phyloP scores from a whole-genome alignment of 345 rosid species.

The Citrus cavaleriei region DNA sequence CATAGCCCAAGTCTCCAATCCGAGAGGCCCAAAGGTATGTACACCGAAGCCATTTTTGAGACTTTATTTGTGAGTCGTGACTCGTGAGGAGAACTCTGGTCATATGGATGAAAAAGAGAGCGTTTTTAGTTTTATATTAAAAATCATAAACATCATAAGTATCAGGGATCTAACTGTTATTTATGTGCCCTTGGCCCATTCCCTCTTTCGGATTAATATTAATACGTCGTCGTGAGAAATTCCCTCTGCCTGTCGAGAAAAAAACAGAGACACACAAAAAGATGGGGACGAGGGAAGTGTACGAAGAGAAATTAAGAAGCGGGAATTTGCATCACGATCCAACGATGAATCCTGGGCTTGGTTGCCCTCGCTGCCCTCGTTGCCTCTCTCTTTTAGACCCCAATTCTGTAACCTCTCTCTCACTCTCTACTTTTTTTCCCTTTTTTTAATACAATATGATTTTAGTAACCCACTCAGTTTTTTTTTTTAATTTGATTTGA shows the following conservation, averaged over 20 bases:
- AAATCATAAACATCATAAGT: too few species aligned
- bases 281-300: slow-evolving; percentile 86
- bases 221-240: not conserved
- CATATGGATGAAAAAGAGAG: too few species aligned
- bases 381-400: slow-evolving; percentile 83
- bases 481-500: not conserved
- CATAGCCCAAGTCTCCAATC: too few species aligned
- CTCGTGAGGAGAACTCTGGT: too few species aligned
- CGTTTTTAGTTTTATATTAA: too few species aligned
- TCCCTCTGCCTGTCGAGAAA: not conserved
- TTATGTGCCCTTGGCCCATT: not conserved
- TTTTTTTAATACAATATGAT: not conserved
- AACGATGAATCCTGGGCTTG: slow-evolving; percentile 86
- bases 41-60: too few species aligned
- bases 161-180: not conserved
- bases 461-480: not conserved
- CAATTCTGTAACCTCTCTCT: slow-evolving; percentile 39
- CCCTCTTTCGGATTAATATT: not conserved
- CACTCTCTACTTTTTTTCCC: not conserved
- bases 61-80: too few species aligned
- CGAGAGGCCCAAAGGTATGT: too few species aligned
- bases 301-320: slow-evolving; percentile 74
- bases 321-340: slow-evolving; percentile 79
- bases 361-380: slow-evolving; percentile 88
- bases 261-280: not conserved